Base-by-base conservation (phyloP, 345 rosid genomes). In the Rubroshorea leprosula region DNA sequence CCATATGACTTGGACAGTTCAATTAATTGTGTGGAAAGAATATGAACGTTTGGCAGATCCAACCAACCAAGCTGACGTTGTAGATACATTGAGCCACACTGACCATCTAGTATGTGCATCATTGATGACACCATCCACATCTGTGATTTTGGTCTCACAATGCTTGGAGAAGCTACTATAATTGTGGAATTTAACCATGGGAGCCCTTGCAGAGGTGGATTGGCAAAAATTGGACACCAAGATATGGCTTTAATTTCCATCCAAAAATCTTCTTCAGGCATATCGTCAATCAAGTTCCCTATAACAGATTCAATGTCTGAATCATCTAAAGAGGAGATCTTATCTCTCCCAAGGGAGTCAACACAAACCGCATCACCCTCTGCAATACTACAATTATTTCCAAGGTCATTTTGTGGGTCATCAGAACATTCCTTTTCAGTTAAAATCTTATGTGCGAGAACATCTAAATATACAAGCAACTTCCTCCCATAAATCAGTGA, bases 231-330 rank as follows among this genome's bases (percentile, higher is more conserved):
- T 63, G 98, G 98, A 76, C 98, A 91, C 94, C 96, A 91, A 52
- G 84, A 55, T 56, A 85, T 83, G 64, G 75, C 66, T 79, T 77
- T 85, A 65, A 91, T 53, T 70, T 88, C 92, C 68, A 78, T 72
- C 98, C 98, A 91, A 74, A 91, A 91, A n/a, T 76, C 83, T 58
- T 85, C 88, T 73, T 81, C 95, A 21, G 78, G 63, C 74, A 71
- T 74, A 68, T 78, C 80, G 64, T 69, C 78, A 70, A 71, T 61
- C 58, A 82, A 55, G 71, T 65, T 71, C 46, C 69, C 78, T 58
- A 77, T 71, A 63, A 83, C 68, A 70, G 62, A 76, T 49, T 63
- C 72, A 67, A 71, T 55, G 51, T 70, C 82, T 16, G 64, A 49
- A 55, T 71, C 78, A 74, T 73, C 74, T 60, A 58, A 49, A 69